phyloP scores from a whole-genome alignment of 225 moss, liverwort and hornwort species.

The Sphagnum contortum region DNA sequence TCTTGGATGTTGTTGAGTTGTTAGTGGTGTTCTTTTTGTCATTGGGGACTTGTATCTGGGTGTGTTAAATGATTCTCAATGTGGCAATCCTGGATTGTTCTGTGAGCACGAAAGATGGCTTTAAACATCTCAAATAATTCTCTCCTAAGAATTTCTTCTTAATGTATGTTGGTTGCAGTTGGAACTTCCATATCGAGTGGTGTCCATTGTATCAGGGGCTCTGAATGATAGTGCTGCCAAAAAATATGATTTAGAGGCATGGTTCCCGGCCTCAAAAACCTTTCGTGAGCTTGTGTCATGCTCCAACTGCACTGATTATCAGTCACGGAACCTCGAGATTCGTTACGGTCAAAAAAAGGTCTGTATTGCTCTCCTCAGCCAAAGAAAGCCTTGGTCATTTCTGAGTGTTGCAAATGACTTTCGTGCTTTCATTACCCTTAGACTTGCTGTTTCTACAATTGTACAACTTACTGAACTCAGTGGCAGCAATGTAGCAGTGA shows the following conservation, averaged over 20 bases:
- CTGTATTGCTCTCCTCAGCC: neutral
- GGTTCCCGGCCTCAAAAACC: slow-evolving; percentile 76
- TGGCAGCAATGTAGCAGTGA: no score
- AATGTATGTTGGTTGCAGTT: slow-evolving; percentile 26
- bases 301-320: slow-evolving; percentile 93
- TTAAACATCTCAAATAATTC: no score
- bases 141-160: no score
- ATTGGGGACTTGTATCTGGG: no score
- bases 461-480: no score
- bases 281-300: slow-evolving; percentile 90
- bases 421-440: neutral
- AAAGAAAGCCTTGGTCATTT: neutral
- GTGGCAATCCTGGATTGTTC: no score
- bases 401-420: neutral
- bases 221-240: slow-evolving; percentile 93
- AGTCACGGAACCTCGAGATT: slow-evolving; percentile 76
- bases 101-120: no score
- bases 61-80: no score
- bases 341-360: slow-evolving; percentile 85
- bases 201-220: slow-evolving; percentile 90
- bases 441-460: no score
- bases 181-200: slow-evolving; percentile 77
- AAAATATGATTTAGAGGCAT: slow-evolving; percentile 95
- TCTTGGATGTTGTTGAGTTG: neutral
- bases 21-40: neutral